Conservation (phyloP, 2,329 filamentous ascomycete species). For the Thelonectria rubi region DNA sequence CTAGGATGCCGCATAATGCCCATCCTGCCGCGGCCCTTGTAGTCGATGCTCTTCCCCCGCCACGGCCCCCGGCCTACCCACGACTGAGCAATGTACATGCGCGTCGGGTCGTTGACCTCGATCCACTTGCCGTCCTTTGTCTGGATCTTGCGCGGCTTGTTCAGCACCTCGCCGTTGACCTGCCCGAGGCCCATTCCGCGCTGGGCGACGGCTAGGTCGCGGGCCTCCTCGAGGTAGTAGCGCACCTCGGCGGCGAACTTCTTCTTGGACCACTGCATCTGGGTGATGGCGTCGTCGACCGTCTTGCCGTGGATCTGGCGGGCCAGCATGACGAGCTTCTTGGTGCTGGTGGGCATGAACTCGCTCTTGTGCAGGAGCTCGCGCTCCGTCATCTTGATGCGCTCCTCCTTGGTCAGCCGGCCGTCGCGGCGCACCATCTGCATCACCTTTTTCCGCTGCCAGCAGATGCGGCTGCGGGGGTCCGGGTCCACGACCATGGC, state of each 20-base stretch:
- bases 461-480: constrained; percentile 74
- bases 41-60: constrained; percentile 67
- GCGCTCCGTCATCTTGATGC: constrained; percentile 72
- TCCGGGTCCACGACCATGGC: constrained; percentile 77
- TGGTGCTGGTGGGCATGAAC: constrained; percentile 83
- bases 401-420: constrained; percentile 64
- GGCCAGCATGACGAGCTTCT: constrained; percentile 89
- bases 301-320: constrained; percentile 92
- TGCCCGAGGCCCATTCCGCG: constrained; percentile 83
- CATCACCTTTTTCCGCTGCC: constrained; percentile 86
- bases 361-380: constrained; percentile 68
- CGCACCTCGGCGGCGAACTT: constrained; percentile 84
- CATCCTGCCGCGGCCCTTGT: constrained; percentile 78
- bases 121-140: constrained; percentile 80
- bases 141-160: constrained; percentile 63
- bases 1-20: constrained; percentile 75
- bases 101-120: constrained; percentile 76
- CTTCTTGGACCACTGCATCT: constrained; percentile 97
- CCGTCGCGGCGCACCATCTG: constrained; percentile 73
- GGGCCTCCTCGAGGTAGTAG: constrained; percentile 81
- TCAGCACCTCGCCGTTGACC: constrained; percentile 51
- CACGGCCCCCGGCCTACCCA: constrained; percentile 86
- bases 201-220: constrained; percentile 80
- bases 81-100: constrained; percentile 89
- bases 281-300: constrained; percentile 90